Conservation (phyloP, 192 early-diverging fungal species). For the Coemansia sp. region DNA sequence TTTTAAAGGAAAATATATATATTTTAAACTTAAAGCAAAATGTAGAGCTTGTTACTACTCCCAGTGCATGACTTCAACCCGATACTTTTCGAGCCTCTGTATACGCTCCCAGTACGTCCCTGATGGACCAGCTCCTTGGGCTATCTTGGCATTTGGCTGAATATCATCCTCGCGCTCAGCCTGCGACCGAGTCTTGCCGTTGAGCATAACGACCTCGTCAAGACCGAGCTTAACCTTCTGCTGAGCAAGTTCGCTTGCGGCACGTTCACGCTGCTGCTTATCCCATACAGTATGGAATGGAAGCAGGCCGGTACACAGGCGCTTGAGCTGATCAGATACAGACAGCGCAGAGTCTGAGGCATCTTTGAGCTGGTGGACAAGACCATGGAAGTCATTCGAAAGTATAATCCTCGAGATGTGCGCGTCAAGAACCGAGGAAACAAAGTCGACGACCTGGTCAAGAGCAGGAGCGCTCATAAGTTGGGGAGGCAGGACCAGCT, state of each 20-base stretch:
- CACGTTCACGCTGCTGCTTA: slow-evolving; percentile 39
- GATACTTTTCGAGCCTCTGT: slow-evolving; percentile 52
- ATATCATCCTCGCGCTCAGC: slow-evolving; percentile 28
- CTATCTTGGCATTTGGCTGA: slow-evolving; percentile 34
- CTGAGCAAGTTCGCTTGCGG: slow-evolving; percentile 30
- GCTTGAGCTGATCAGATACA: slow-evolving; percentile 49
- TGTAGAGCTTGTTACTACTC: slow-evolving; percentile 8
- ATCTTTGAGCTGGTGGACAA: slow-evolving; percentile 33
- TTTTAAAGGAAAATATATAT: slow-evolving; percentile 4
- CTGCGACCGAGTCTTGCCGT: slow-evolving; percentile 48
- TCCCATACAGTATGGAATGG: slow-evolving; percentile 47
- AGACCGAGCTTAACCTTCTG: slow-evolving; percentile 45
- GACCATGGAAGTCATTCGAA: slow-evolving; percentile 25
- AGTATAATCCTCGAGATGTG: slow-evolving; percentile 45
- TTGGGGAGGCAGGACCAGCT: slow-evolving; percentile 21
- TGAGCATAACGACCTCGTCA: slow-evolving; percentile 48
- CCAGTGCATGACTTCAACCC: slow-evolving; percentile 53
- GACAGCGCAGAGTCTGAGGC: slow-evolving; percentile 35
- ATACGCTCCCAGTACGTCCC: slow-evolving; percentile 51
- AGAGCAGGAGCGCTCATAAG: slow-evolving; percentile 37
- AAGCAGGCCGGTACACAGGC: slow-evolving; percentile 34
- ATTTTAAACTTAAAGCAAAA: too few species aligned
- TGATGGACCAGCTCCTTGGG: slow-evolving; percentile 37
- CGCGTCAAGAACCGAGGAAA: slow-evolving; percentile 36
- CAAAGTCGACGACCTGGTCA: slow-evolving; percentile 31